A percentile compares a stretch with the other conserved stretches of the same genome.
Conservation (phyloP, 1,284 basidiomycete genomes). For the Leccinum pachyderme region DNA sequence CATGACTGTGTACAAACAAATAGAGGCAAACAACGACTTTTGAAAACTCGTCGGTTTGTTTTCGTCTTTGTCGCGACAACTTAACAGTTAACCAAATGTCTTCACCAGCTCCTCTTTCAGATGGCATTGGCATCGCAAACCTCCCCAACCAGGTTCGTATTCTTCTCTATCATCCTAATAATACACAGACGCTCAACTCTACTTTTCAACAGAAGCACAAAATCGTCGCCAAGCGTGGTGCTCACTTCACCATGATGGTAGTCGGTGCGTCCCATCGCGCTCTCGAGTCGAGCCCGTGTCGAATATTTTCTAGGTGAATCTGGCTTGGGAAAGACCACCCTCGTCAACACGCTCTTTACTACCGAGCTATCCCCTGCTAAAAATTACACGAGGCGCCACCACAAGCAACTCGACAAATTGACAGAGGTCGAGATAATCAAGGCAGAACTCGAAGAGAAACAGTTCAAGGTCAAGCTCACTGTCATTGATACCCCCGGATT, state of each 20-base stretch:
- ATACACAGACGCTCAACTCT: not conserved
- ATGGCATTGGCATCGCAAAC: slow-evolving; percentile 89
- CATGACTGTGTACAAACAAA: slow-evolving; percentile 14
- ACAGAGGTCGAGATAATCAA: slow-evolving; percentile 98
- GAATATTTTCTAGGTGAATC: slow-evolving; percentile 70
- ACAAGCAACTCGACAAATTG: slow-evolving; percentile 98
- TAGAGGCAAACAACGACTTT: slow-evolving; percentile 21
- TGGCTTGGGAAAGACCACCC: slow-evolving; percentile 91
- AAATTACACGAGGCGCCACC: slow-evolving; percentile 89
- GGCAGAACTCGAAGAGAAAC: slow-evolving; percentile 97
- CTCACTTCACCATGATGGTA: slow-evolving; percentile 99
- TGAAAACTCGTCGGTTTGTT: slow-evolving; percentile 25
- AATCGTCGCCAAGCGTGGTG: slow-evolving; percentile 95
- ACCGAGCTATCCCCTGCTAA: slow-evolving; percentile 93
- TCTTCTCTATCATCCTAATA: not conserved
- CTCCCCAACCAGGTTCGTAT: slow-evolving; percentile 92
- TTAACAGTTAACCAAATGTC: slow-evolving; percentile 19
- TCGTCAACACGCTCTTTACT: slow-evolving; percentile 99
- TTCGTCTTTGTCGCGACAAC: slow-evolving; percentile 18
- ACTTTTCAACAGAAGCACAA: slow-evolving; percentile 72
- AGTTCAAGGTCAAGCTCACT: slow-evolving; percentile 98
- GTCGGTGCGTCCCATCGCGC: slow-evolving; percentile 67
- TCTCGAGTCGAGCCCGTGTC: not conserved
- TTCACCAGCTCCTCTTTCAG: slow-evolving; percentile 35
- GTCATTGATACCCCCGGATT: slow-evolving; percentile 99